These are phyloP conservation scores for Suhomyces pyralidae DNA, from an alignment of 805 yeast species.

Conservation along the genomic window DNA sequence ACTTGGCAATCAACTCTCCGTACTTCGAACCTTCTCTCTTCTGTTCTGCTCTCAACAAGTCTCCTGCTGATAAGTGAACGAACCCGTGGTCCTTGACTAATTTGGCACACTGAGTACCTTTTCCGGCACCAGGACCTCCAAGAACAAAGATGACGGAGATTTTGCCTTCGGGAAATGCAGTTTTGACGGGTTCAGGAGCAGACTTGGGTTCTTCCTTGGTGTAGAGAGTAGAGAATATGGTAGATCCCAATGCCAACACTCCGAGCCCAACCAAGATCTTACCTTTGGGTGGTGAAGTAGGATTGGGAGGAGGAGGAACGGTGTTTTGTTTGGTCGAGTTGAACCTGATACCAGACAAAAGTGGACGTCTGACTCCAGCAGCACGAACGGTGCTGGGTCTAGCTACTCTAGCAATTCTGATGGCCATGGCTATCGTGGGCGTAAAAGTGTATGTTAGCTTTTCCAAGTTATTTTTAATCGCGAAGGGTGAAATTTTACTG, in stretches of 20 bases:
- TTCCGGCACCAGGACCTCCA: slow-evolving; percentile 98
- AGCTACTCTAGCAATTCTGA: neutral
- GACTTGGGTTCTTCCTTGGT: slow-evolving; percentile 44
- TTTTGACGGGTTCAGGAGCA: slow-evolving; percentile 39
- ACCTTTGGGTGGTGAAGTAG: slow-evolving; percentile 17
- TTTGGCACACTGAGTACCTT: slow-evolving; percentile 93
- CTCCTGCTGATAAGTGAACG: slow-evolving; percentile 95
- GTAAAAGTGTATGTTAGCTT: neutral
- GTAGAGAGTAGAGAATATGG: slow-evolving; percentile 41
- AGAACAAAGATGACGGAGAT: slow-evolving; percentile 83
- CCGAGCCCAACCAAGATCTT: slow-evolving; percentile 31
- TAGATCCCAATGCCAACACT: slow-evolving; percentile 51
- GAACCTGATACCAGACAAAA: slow-evolving; percentile 5
- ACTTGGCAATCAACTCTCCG: slow-evolving; percentile 81
- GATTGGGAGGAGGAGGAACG: slow-evolving; percentile 13
- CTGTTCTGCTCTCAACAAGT: slow-evolving; percentile 90
- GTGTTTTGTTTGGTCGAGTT: slow-evolving; percentile 12
- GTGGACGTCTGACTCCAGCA: neutral
- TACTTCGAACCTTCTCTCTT: slow-evolving; percentile 73
- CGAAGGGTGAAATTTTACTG: neutral
- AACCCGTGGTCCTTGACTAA: slow-evolving; percentile 78
- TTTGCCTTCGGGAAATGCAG: slow-evolving; percentile 59
- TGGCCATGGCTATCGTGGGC: neutral
- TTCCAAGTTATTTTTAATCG: neutral
- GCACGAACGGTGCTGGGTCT: neutral